Evolutionary conservation across 2,329 filamentous ascomycete species (phyloP).

Genomic region (Aspergillus quadricinctus): DNA sequence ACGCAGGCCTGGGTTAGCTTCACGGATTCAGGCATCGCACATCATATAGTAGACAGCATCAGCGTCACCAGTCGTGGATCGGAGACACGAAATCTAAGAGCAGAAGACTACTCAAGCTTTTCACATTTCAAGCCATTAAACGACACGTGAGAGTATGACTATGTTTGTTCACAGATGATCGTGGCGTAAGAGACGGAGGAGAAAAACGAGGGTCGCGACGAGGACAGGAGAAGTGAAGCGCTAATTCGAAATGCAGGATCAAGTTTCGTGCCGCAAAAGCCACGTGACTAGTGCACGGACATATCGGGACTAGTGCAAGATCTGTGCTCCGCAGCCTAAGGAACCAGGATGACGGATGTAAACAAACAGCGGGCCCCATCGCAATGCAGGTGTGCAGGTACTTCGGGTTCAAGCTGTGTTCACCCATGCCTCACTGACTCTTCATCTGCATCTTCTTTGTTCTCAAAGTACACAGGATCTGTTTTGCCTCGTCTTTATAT

Average conservation of each 20-base stretch:
- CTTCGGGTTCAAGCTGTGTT: neutral
- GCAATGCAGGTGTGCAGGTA: neutral
- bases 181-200: neutral
- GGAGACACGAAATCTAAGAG: neutral
- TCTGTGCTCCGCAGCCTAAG: slow-evolving; percentile 27
- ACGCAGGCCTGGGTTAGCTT: slow-evolving; percentile 2
- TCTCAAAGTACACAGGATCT: neutral
- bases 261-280: slow-evolving; percentile 13
- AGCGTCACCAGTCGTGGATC: neutral
- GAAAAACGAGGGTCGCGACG: neutral
- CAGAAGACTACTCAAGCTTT: neutral
- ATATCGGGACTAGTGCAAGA: slow-evolving; percentile 23
- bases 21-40: slow-evolving; percentile 15
- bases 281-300: slow-evolving; percentile 21
- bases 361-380: slow-evolving; percentile 31
- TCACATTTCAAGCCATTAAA: neutral
- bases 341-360: slow-evolving; percentile 29
- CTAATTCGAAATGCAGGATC: slow-evolving; percentile 8
- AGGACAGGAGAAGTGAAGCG: neutral
- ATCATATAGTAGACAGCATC: slow-evolving; percentile 10
- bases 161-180: neutral
- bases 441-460: neutral
- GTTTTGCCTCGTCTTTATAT: neutral
- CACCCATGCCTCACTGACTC: neutral
- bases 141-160: neutral